Conservation (phyloP, 805 yeast genomes). For the Kuraishia piskuri region DNA sequence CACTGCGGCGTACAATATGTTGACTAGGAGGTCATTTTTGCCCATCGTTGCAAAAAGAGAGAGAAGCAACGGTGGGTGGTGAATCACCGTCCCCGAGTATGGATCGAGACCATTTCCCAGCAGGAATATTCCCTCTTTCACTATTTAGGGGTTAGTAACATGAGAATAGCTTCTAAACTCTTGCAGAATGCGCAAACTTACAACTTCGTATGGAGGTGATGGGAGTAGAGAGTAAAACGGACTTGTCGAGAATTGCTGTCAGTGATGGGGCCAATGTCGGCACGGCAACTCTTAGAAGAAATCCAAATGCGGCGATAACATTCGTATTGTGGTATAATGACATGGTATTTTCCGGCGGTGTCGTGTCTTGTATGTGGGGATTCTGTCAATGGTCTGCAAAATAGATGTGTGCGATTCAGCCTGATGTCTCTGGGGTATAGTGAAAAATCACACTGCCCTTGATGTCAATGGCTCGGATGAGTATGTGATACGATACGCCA, state of each 20-base stretch:
- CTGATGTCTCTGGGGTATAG: not conserved
- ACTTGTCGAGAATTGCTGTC: conserved; percentile 29
- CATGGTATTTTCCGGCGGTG: not conserved
- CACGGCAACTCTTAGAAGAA: conserved; percentile 15
- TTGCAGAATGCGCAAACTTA: not conserved
- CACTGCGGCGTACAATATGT: conserved; percentile 42
- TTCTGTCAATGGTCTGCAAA: not conserved
- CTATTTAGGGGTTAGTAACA: conserved; percentile 15
- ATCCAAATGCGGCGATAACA: conserved; percentile 13
- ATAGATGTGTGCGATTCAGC: no score
- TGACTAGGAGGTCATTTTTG: conserved; percentile 13
- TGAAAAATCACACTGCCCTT: not conserved
- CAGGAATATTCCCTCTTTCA: conserved; percentile 62
- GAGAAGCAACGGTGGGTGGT: conserved; percentile 75
- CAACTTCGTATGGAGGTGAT: conserved; percentile 48
- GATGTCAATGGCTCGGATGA: no score
- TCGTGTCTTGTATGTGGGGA: not conserved
- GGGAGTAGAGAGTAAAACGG: conserved; percentile 66
- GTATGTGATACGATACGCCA: no score
- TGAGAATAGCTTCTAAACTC: conserved; percentile 19
- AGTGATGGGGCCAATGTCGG: conserved; percentile 20
- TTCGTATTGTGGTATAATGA: not conserved
- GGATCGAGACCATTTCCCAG: conserved; percentile 48
- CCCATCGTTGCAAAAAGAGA: conserved; percentile 34
- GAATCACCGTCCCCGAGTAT: conserved; percentile 80